Conservation (phyloP, 2,329 filamentous ascomycete genomes). For the Drechslerella dactyloides region DNA sequence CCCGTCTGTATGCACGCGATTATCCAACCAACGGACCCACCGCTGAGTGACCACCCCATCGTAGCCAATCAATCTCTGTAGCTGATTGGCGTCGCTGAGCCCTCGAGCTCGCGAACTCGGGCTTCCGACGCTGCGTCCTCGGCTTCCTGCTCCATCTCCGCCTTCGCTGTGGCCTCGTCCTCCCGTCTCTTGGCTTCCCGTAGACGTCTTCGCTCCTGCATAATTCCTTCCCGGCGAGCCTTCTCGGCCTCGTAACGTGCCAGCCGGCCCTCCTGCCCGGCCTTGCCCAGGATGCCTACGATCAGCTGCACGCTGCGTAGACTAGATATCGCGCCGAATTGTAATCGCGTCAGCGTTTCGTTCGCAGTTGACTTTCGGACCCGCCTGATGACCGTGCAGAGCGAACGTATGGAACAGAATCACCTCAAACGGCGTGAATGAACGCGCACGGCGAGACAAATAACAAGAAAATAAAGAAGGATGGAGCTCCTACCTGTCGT, state of each 20-base stretch:
- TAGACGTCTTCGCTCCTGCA: conserved; percentile 12
- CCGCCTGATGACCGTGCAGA: not conserved
- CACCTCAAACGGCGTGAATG: not conserved
- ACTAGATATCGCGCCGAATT: conserved; percentile 61
- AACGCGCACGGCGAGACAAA: no score
- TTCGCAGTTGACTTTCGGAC: no score
- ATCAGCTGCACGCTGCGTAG: conserved; percentile 81
- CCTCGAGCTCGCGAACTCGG: conserved; percentile 35
- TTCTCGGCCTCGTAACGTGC: conserved; percentile 44
- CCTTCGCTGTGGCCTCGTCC: conserved; percentile 21
- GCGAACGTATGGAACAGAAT: conserved; percentile 12
- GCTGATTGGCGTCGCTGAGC: not conserved
- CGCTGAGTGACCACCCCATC: not conserved
- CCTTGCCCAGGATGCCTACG: conserved; percentile 81
- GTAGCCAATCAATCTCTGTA: not conserved
- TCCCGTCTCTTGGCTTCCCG: conserved; percentile 15
- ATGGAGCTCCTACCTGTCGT: conserved; percentile 73
- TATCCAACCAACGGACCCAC: not conserved
- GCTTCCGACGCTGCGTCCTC: conserved; percentile 41
- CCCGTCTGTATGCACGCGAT: not conserved
- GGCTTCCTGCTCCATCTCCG: conserved; percentile 25
- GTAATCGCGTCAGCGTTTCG: not conserved
- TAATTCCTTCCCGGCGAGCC: conserved; percentile 24
- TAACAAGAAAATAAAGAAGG: not conserved
- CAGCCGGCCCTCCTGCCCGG: conserved; percentile 72